Evolutionary conservation across 257 asterid genomes (phyloP), one percentile per base, ranked within the genome.

Genomic region (Ophiorrhiza pumila): DNA sequence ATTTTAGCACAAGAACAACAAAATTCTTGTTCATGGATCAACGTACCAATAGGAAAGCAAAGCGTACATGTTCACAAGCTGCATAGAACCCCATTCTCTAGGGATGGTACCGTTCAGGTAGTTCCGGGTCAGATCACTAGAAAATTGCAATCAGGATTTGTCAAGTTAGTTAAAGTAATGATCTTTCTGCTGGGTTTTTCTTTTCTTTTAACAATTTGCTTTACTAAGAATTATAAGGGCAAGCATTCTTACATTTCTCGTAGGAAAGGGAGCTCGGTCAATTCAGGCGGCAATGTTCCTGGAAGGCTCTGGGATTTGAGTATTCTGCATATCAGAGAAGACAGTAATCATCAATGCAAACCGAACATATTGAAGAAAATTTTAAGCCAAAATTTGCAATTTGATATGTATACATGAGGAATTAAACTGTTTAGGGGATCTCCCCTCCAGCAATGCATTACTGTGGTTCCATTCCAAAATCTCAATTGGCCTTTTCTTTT

Each of bases 81-180:
- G 76, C 81, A 78, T 75, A 75, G 90, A 79, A 22, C 87, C 90
- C 95, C 95, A 89, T 83, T 85, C 86, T 42, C 41, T 67, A 59
- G 95, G 95, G 59, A 89, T 83, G 69, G 84, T 87, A 31, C 95
- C 95, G 74, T 82, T 83, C 49, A 89, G 90, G 76, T 85, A 87
- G 83, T 89, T 89, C 74, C 89, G 86, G 50, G 80, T 78, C 7
- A 89, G 80, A 31, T 90, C 93, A 69, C 96, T 87, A 82, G 4
- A 17, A 69, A 50, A 53, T 12, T 34, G 5, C 49, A 69, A 22
- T 2, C 5, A 5, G 39, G 29, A 32, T 35, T 25, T 29, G 37
- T 10, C 20, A 11, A 29, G 13, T 31, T 17, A 23, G 31, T 20
- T 41, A 39, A 64, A 18, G 8, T 20, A 37, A 14, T 61, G 20